Base-by-base conservation (phyloP, 2,329 filamentous ascomycete genomes). In the Calycina herbarum region DNA sequence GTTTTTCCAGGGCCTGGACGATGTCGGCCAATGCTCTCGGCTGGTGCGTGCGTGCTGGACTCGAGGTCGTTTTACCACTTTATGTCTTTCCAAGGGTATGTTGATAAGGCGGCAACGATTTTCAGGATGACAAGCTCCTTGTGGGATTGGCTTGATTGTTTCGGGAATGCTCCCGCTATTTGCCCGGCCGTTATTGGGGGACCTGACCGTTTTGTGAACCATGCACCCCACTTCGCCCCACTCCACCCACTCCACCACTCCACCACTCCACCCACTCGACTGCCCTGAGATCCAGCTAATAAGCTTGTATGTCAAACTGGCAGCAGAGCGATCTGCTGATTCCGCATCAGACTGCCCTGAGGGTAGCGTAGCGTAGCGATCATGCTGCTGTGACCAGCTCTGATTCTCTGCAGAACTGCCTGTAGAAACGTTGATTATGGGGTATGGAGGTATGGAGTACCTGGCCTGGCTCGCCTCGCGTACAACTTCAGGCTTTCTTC, bases 311-410 rank as follows among this genome's bases (percentile, higher is more conserved):
- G 48, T 51, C 48, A 48, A 45, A 48, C 20, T 51, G 48, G 10
- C 48, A 24, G 20, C 7, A 8, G 45, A n/a, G 45, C 17, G 45
- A 51, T 27, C 48, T 51, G 20, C 48, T 51, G 48, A 51, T 51
- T 24, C 10, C 48, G 24, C 20, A 54, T 54, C 48, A 24, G 48
- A 54, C 48, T 54, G 45, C n/a, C 45, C 45, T 24, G 45, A 51
- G 45, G n/a, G 45, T 51, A 51, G 45, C 45, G 42, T n/a, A 51
- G 45, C 45, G 45, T 51, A 51, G 45, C 45, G 42, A 45, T 45
- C 15, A 45, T 20, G 42, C 17, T 45, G 42, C 42, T 45, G 42
- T 45, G 42, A n/a, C 17, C 42, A 45, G 48, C 20, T 11, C 10
- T 51, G 20, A 5, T 24, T 27, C 20, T 13, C 20, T 10, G 27